Evolutionary conservation across 805 yeast species (phyloP).

Genomic region (Grigorovia humatica): DNA sequence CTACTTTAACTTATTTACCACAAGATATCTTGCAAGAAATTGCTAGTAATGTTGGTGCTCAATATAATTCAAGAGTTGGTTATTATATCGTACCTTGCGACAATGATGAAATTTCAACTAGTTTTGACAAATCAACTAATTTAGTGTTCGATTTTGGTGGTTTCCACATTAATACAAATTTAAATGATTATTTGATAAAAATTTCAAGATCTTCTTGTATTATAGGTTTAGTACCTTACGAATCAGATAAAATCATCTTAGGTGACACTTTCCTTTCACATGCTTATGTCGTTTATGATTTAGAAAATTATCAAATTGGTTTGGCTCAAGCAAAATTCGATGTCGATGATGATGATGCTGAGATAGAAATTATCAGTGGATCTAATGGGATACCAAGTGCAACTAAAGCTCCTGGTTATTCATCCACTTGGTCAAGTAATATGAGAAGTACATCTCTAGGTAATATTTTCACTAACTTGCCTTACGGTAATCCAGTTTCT

Average conservation of each 20-base stretch:
- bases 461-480: slow-evolving; percentile 15
- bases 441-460: slow-evolving; percentile 17
- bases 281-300: slow-evolving; percentile 50
- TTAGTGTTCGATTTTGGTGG: slow-evolving; percentile 54
- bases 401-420: slow-evolving; percentile 35
- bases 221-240: slow-evolving; percentile 31
- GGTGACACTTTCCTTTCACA: slow-evolving; percentile 50
- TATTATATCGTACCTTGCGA: slow-evolving; percentile 41
- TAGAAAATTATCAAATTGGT: slow-evolving; percentile 37
- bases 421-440: slow-evolving; percentile 32
- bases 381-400: slow-evolving; percentile 39
- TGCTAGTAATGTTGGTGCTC: slow-evolving; percentile 35
- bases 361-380: slow-evolving; percentile 37
- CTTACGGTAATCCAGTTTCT: neutral
- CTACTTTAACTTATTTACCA: slow-evolving; percentile 39
- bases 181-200: slow-evolving; percentile 27
- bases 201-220: slow-evolving; percentile 30
- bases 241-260: slow-evolving; percentile 27
- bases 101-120: slow-evolving; percentile 18
- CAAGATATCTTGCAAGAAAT: slow-evolving; percentile 25
- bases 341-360: slow-evolving; percentile 6
- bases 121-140: slow-evolving; percentile 27
- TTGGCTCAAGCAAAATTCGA: slow-evolving; percentile 36
- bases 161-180: slow-evolving; percentile 41
- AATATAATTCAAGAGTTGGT: slow-evolving; percentile 32